Conservation (phyloP, 495 filamentous ascomycete species). For the Aspergillus affinis region DNA sequence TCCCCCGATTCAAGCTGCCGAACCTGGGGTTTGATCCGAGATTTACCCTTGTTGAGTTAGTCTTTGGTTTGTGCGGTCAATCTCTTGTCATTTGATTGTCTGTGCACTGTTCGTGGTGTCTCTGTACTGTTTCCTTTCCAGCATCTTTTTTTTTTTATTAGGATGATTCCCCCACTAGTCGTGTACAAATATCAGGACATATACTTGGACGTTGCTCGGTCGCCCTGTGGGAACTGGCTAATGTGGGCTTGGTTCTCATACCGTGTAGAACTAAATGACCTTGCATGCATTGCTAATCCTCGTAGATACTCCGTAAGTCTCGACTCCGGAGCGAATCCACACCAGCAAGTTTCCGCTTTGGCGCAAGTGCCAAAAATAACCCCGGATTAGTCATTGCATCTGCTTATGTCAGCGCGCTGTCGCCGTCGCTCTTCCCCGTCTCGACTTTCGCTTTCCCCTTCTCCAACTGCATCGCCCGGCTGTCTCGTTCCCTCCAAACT, state of each 20-base stretch:
- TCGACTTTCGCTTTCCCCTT: conserved; percentile 18
- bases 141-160: conserved; percentile 11
- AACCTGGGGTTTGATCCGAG: not conserved
- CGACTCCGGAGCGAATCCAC: not conserved
- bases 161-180: conserved; percentile 27
- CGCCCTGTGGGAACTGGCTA: not conserved
- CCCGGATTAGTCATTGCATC: conserved; percentile 6
- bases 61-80: not conserved
- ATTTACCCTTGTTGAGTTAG: not conserved
- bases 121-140: conserved; percentile 1
- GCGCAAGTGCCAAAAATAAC: not conserved
- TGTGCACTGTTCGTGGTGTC: not conserved
- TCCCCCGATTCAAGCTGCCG: not conserved
- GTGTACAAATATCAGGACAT: conserved; percentile 25
- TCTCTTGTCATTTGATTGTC: not conserved
- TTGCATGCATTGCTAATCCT: too few relatives aligned
- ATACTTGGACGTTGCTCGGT: conserved; percentile 1
- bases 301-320: too few relatives aligned
- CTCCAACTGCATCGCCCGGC: conserved; percentile 10
- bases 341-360: too few relatives aligned
- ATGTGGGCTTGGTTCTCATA: not conserved
- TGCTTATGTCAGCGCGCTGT: not conserved
- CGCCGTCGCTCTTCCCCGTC: conserved; percentile 10
- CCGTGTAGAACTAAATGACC: too few relatives aligned
- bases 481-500: conserved; percentile 16